These are phyloP conservation scores for Wickerhamomyces hampshirensis DNA, from an alignment of 805 yeast species.

Conservation along the genomic window DNA sequence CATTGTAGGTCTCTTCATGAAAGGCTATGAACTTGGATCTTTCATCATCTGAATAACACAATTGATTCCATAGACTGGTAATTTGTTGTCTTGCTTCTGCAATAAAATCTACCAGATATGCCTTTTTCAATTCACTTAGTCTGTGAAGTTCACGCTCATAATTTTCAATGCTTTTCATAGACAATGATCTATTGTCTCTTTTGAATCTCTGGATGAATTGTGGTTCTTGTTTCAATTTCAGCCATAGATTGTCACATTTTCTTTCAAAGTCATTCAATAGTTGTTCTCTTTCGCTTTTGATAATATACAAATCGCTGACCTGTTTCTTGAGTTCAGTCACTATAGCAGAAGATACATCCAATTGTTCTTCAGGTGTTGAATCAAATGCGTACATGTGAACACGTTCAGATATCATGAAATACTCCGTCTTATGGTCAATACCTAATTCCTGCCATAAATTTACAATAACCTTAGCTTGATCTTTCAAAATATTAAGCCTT, in stretches of 20 bases:
- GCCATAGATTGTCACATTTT: conserved; percentile 52
- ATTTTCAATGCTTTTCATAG: conserved; percentile 41
- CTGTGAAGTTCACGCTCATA: conserved; percentile 53
- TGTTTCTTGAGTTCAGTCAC: conserved; percentile 9
- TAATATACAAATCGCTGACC: conserved; percentile 8
- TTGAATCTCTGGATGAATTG: conserved; percentile 38
- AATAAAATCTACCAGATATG: conserved; percentile 65
- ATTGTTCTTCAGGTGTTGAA: not conserved
- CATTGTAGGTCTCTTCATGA: conserved; percentile 44
- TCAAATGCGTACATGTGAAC: conserved; percentile 10
- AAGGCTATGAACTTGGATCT: conserved; percentile 39
- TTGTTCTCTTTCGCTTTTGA: conserved; percentile 11
- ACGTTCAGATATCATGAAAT: conserved; percentile 16
- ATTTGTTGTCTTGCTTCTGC: conserved; percentile 56
- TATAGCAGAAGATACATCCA: conserved; percentile 13
- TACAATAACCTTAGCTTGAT: conserved; percentile 13
- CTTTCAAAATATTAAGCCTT: conserved; percentile 11
- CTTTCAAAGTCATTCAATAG: conserved; percentile 22
- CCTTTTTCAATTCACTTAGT: conserved; percentile 54
- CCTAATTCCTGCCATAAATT: conserved; percentile 21
- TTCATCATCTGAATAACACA: conserved; percentile 54
- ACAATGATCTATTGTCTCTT: conserved; percentile 39
- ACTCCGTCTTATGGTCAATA: conserved; percentile 17
- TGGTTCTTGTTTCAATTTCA: conserved; percentile 45
- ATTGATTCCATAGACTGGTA: conserved; percentile 52